phyloP scores from a whole-genome alignment of 495 filamentous ascomycete genomes.

The Daldinia bambusicola region DNA sequence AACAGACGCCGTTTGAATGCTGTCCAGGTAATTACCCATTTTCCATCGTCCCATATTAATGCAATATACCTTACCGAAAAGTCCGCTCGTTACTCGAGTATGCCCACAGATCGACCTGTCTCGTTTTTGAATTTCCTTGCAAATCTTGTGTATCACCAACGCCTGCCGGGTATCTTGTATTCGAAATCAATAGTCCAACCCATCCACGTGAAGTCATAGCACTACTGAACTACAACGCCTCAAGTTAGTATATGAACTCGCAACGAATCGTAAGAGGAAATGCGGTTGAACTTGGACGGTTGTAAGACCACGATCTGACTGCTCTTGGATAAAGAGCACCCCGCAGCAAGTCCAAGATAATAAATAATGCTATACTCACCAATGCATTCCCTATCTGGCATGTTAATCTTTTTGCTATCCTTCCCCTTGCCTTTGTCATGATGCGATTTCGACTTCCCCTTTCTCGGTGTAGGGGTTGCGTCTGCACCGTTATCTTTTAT shows the following conservation, averaged over 20 bases:
- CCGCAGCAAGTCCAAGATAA: not conserved
- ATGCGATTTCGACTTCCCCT: constrained; percentile 57
- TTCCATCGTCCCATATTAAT: constrained; percentile 27
- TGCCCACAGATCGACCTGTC: constrained; percentile 13
- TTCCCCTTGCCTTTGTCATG: constrained; percentile 55
- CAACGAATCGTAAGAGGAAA: constrained; percentile 55
- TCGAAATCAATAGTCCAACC: constrained; percentile 43
- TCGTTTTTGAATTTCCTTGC: constrained; percentile 36
- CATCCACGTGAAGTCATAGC: constrained; percentile 24
- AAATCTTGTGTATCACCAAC: constrained; percentile 43
- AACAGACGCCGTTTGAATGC: constrained; percentile 33
- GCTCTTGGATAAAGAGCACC: not conserved
- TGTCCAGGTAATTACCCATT: constrained; percentile 20
- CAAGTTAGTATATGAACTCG: constrained; percentile 16
- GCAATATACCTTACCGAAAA: constrained; percentile 26
- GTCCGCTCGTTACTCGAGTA: constrained; percentile 22
- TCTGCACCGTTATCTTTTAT: constrained; percentile 55
- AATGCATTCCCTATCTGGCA: constrained; percentile 77
- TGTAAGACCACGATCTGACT: not conserved
- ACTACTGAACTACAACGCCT: constrained; percentile 34
- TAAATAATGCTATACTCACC: constrained; percentile 32
- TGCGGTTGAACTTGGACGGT: not conserved
- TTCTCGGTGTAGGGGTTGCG: constrained; percentile 52
- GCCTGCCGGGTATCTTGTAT: constrained; percentile 43
- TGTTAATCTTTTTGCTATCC: constrained; percentile 50